Conservation (phyloP, 352 stramenopile species). For the Plasmopara viticola region DNA sequence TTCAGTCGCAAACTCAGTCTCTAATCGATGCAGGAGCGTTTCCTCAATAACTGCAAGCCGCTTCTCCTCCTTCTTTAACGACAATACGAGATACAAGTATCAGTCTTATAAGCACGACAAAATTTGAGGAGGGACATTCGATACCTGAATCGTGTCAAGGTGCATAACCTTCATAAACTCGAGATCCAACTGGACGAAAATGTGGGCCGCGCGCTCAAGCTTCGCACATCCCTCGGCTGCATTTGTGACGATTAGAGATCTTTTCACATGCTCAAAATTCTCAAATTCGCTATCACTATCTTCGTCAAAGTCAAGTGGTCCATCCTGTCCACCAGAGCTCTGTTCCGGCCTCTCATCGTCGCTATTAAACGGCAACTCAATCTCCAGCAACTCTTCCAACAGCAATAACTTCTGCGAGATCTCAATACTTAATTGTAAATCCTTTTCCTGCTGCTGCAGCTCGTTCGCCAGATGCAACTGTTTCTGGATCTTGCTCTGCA, state of each 20-base stretch:
- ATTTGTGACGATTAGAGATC: slow-evolving; percentile 25
- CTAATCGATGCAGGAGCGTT: slow-evolving; percentile 56
- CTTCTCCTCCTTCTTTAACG: slow-evolving; percentile 57
- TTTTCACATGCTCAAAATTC: slow-evolving; percentile 61
- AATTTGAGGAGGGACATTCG: not conserved
- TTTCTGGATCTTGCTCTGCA: slow-evolving; percentile 47
- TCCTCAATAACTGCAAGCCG: slow-evolving; percentile 64
- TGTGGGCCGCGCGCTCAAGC: slow-evolving; percentile 65
- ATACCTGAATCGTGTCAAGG: slow-evolving; percentile 65
- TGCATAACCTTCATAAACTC: slow-evolving; percentile 70
- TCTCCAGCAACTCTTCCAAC: slow-evolving; percentile 71
- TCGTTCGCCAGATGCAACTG: slow-evolving; percentile 39
- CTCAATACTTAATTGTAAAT: slow-evolving; percentile 56
- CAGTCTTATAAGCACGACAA: not conserved
- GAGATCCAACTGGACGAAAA: slow-evolving; percentile 71
- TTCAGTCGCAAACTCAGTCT: slow-evolving; percentile 82
- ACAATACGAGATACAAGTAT: not conserved
- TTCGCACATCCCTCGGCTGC: slow-evolving; percentile 55
- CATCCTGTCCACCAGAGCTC: not conserved
- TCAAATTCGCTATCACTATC: slow-evolving; percentile 59
- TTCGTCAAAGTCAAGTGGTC: slow-evolving; percentile 15
- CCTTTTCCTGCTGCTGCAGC: slow-evolving; percentile 38
- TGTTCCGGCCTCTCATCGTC: slow-evolving; percentile 16
- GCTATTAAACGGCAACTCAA: slow-evolving; percentile 30
- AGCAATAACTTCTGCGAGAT: slow-evolving; percentile 74